phyloP scores from a whole-genome alignment of 2,329 filamentous ascomycete species.

The Cladorrhinum sp. region DNA sequence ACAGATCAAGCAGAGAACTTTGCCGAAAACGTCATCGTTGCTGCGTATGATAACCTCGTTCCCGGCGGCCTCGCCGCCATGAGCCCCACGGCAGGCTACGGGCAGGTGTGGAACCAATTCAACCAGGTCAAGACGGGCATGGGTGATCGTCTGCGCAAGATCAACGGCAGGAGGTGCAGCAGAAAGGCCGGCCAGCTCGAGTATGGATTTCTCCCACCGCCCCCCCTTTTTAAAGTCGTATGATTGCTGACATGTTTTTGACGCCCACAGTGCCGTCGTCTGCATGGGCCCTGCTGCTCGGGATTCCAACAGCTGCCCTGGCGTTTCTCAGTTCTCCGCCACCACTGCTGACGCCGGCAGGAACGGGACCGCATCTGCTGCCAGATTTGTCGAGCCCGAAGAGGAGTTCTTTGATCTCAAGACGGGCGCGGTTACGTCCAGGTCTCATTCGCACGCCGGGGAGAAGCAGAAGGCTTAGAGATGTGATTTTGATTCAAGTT shows the following conservation, averaged over 20 bases:
- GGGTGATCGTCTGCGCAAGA: background rate
- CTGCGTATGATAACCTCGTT: background rate
- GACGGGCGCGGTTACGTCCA: background rate
- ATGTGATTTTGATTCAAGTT: no score
- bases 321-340: background rate
- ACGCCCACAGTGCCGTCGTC: background rate
- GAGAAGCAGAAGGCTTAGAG: no score
- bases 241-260: background rate
- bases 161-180: background rate
- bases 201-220: background rate
- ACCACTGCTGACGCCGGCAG: background rate
- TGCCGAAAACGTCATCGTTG: slow-evolving; percentile 3
- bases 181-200: background rate
- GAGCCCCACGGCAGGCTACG: background rate
- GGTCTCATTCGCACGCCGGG: background rate
- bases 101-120: background rate
- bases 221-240: no score
- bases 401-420: background rate
- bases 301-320: background rate
- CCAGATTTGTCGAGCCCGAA: background rate
- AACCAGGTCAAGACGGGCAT: background rate
- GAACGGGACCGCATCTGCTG: background rate
- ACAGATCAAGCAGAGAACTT: slow-evolving; percentile 5
- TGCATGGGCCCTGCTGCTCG: slow-evolving; percentile 2
- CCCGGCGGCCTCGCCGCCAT: background rate